A percentile compares a stretch with the other conserved stretches of the same genome.
phyloP scores from a whole-genome alignment of 495 filamentous ascomycete genomes.

The Penicillium goetzii region DNA sequence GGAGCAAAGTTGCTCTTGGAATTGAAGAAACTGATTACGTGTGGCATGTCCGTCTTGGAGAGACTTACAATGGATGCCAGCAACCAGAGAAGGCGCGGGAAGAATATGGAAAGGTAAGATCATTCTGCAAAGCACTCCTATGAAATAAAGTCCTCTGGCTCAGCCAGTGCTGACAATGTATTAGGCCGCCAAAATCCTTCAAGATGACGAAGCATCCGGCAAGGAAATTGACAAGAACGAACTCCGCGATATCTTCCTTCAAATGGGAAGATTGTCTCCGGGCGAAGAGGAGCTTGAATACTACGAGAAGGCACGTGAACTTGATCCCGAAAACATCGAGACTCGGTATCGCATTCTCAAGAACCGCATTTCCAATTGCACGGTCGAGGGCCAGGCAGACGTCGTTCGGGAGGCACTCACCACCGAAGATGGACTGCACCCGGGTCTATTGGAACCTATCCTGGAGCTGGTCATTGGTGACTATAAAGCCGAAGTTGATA shows the following conservation, averaged over 20 bases:
- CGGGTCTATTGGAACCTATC: background rate
- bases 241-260: background rate
- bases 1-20: background rate
- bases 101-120: constrained; percentile 2
- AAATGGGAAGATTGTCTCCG: background rate
- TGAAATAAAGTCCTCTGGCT: background rate
- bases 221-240: background rate
- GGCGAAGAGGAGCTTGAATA: background rate
- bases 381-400: background rate
- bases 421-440: background rate
- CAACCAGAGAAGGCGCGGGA: background rate
- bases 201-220: background rate
- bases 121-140: background rate
- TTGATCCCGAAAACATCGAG: background rate
- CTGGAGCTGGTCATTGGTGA: background rate
- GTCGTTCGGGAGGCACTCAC: background rate
- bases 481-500: background rate
- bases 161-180: background rate
- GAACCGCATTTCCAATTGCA: background rate
- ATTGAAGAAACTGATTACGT: background rate
- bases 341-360: constrained; percentile 6
- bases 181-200: background rate
- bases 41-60: background rate
- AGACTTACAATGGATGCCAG: background rate
- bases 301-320: background rate